A percentile compares a stretch with the other conserved stretches of the same genome.
phyloP scores from a whole-genome alignment of 2,329 filamentous ascomycete species.

The Scleromitrula shiraiana region DNA sequence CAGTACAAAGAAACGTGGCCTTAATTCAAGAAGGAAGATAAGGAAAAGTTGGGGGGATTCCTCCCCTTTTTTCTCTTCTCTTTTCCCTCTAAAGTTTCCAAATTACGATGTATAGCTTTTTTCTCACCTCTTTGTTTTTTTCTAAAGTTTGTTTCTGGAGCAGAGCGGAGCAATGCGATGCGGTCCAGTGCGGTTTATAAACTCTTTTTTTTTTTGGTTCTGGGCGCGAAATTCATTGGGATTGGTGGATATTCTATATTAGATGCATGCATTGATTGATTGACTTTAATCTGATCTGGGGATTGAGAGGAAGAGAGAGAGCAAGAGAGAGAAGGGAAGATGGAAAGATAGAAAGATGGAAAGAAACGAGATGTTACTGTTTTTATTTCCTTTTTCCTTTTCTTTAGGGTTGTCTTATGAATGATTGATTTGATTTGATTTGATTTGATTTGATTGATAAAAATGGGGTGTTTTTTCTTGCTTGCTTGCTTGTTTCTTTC shows the following conservation, averaged over 20 bases:
- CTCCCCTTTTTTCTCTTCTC: background rate
- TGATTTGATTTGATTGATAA: too few species aligned
- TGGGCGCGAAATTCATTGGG: too few species aligned
- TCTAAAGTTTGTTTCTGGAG: background rate
- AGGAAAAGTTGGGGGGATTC: slow-evolving; percentile 1
- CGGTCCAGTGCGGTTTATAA: too few species aligned
- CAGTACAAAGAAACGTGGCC: slow-evolving; percentile 20
- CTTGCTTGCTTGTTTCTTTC: too few species aligned
- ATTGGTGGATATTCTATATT: too few species aligned
- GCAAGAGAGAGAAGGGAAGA: background rate
- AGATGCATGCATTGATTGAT: too few species aligned
- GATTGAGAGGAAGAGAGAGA: background rate
- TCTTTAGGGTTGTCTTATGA: too few species aligned
- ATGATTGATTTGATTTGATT: too few species aligned
- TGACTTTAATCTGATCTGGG: background rate
- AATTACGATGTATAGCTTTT: slow-evolving; percentile 2
- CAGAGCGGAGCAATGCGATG: background rate
- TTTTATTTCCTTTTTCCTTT: too few species aligned
- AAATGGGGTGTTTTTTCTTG: too few species aligned
- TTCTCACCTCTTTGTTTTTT: background rate
- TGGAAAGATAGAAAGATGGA: background rate
- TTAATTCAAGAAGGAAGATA: slow-evolving; percentile 20
- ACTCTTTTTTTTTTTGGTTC: too few species aligned
- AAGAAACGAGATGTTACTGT: background rate
- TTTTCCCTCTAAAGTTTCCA: background rate